These are phyloP conservation scores for Gonium pectorale DNA, from an alignment of 139 green algal species.

Conservation along the genomic window DNA sequence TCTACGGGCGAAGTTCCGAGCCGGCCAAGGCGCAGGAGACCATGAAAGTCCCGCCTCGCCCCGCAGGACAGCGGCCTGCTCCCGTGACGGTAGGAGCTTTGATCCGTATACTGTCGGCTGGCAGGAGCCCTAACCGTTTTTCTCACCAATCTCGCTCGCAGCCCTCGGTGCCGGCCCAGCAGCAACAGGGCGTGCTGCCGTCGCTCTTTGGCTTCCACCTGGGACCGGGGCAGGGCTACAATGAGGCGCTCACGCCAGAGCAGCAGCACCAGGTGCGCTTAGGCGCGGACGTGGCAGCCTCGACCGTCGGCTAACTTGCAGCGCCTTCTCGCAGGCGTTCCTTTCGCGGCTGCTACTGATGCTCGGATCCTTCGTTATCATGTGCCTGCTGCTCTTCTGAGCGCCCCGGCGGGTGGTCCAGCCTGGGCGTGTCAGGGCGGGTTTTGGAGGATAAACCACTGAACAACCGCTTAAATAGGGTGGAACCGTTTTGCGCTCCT, in stretches of 20 bases:
- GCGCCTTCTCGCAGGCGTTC: constrained; percentile 60
- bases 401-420: too few species aligned
- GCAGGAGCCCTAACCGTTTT: too few species aligned
- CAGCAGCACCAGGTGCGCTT: constrained; percentile 90
- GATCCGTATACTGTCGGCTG: too few species aligned
- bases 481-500: too few species aligned
- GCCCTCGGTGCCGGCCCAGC: not conserved
- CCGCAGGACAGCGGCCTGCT: constrained; percentile 33
- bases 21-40: constrained; percentile 51
- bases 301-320: too few species aligned
- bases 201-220: constrained; percentile 86
- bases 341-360: constrained; percentile 90
- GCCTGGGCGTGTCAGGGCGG: too few species aligned
- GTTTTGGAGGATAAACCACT: too few species aligned
- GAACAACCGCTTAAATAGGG: too few species aligned
- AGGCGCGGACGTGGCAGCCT: too few species aligned
- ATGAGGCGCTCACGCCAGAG: constrained; percentile 86
- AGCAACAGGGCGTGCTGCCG: constrained; percentile 77
- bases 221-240: constrained; percentile 59
- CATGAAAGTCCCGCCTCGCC: constrained; percentile 24
- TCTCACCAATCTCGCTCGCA: too few species aligned
- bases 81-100: not conserved
- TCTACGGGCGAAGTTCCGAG: constrained; percentile 84
- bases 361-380: constrained; percentile 95
- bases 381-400: constrained; percentile 92